These are phyloP conservation scores for Boletus eberwhitei DNA, from an alignment of 768 basidiomycete genomes.

Conservation along the genomic window DNA sequence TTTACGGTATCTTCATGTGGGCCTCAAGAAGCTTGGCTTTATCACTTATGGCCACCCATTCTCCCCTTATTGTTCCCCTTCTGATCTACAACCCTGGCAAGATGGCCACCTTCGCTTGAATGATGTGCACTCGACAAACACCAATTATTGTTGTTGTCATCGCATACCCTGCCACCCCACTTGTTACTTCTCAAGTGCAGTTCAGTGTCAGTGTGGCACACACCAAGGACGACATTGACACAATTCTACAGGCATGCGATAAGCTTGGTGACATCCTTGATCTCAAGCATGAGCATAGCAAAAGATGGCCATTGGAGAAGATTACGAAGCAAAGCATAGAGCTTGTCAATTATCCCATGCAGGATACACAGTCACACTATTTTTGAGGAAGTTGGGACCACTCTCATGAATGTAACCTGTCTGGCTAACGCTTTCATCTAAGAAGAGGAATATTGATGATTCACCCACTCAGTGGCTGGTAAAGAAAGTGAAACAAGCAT, in stretches of 20 bases:
- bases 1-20: conserved; percentile 84
- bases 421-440: too few species aligned
- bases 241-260: conserved; percentile 79
- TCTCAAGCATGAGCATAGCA: conserved; percentile 72
- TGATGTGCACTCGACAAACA: conserved; percentile 75
- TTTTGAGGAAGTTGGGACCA: too few species aligned
- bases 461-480: too few species aligned
- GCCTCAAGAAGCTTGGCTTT: conserved; percentile 88
- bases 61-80: conserved; percentile 90
- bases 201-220: conserved; percentile 95
- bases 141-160: conserved; percentile 90
- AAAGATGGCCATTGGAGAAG: conserved; percentile 78
- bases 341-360: conserved; percentile 56
- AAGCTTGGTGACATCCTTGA: conserved; percentile 89
- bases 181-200: conserved; percentile 82
- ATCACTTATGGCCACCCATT: conserved; percentile 91
- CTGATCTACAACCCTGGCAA: conserved; percentile 92
- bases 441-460: too few species aligned
- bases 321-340: conserved; percentile 72
- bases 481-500: too few species aligned
- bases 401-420: too few species aligned
- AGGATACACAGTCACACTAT: too few species aligned
- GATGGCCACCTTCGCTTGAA: conserved; percentile 85
- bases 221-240: conserved; percentile 96
- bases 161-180: conserved; percentile 85